These are phyloP conservation scores for Hansfordia pulvinata DNA, from an alignment of 2,329 filamentous ascomycete genomes.

Conservation along the genomic window DNA sequence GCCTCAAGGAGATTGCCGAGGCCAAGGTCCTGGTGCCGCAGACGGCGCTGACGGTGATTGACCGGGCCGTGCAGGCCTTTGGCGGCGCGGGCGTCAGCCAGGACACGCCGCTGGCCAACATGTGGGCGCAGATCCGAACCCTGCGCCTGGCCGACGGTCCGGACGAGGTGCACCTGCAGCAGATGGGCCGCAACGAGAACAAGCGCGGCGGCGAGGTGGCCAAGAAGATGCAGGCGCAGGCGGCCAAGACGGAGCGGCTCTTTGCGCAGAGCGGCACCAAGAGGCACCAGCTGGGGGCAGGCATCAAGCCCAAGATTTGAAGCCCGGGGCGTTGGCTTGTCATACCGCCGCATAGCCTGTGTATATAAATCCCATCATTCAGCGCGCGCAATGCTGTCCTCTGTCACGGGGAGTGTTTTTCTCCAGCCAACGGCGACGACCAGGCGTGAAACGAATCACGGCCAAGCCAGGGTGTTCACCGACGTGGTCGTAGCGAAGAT, in stretches of 20 bases:
- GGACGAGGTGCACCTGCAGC: constrained; percentile 84
- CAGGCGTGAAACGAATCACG: no score
- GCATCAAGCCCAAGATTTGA: constrained; percentile 36
- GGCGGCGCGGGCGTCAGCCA: constrained; percentile 85
- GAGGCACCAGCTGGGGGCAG: constrained; percentile 34
- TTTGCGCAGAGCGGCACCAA: constrained; percentile 41
- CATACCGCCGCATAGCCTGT: no score
- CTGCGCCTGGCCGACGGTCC: constrained; percentile 83
- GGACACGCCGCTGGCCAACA: constrained; percentile 78
- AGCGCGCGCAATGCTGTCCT: no score
- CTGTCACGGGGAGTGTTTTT: no score
- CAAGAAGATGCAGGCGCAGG: constrained; percentile 50
- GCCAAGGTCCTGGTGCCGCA: constrained; percentile 86
- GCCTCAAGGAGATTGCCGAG: constrained; percentile 85
- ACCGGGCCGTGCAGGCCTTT: constrained; percentile 86
- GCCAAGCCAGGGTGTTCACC: no score
- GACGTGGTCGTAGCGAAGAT: no score
- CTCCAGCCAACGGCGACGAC: no score
- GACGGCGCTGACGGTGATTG: constrained; percentile 74
- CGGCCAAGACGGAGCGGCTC: constrained; percentile 49
- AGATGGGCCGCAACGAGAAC: constrained; percentile 73
- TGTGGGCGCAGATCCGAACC: constrained; percentile 73
- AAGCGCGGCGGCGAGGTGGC: constrained; percentile 49
- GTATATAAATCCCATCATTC: no score
- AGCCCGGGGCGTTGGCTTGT: no score